Base-by-base conservation (phyloP, 1,284 basidiomycete species). In the Afroboletus lepidellus region DNA sequence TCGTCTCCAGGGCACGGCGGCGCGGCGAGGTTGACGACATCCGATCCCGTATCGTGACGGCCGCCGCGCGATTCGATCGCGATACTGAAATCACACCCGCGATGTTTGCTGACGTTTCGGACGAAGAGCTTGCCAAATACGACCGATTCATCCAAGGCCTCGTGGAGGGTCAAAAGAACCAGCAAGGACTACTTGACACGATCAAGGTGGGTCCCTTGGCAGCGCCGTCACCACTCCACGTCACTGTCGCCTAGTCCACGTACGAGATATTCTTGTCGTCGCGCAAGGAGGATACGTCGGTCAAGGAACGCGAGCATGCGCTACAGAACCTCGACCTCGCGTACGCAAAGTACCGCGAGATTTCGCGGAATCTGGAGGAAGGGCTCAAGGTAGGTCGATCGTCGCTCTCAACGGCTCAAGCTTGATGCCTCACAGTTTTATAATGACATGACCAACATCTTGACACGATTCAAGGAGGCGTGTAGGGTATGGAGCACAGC, bases 301-400 rank as follows among this genome's bases (percentile, higher is more conserved):
- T 94, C 8, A 92, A 90, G 64, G 86, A 87, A 38, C 80, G 95
- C n/a, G 92, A 97, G 71, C 75, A 81, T 54, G 87, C 87, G 0
- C 72, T 98, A 37, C 93, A 94, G 64, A 85, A 85, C n/a, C 83
- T 98, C 46, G 92, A 97, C 60, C 70, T 88, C 32, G 91, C 93
- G 0, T 92, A 93, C 70, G 86, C 87, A 72, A 93, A 93, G 65
- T 97, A 95, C 71, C 79, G 83, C 45, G 94, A 98, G 69, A 89
- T 97, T 16, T 77, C 77, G 2, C 81, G 84, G 49, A 94, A 98
- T 66, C 75, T 96, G 12, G 86, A 91, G 47, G 94, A 98, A 67
- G 95, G 95, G 2, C 78, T 92, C 59, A 87, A 93, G 75, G 90
- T 87, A 58, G 27, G 30, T 24, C 3, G 23, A 32, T n/a, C 16